phyloP scores from a whole-genome alignment of 306 rosid genomes.

The Astragalus membranaceus region DNA sequence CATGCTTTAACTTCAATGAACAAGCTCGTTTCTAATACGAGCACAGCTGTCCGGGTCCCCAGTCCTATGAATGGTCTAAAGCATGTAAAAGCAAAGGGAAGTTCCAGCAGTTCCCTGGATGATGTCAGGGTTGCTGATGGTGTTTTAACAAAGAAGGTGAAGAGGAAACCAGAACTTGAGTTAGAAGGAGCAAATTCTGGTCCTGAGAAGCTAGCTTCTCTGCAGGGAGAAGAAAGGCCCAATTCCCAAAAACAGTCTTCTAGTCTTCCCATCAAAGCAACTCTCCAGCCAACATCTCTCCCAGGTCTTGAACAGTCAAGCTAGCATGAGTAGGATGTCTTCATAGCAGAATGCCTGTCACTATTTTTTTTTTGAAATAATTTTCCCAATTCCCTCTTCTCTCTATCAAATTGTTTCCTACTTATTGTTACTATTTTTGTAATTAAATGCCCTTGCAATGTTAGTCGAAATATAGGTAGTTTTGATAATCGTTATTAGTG shows the following conservation, averaged over 20 bases:
- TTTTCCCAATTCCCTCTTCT: neutral
- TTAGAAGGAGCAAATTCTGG: slow-evolving; percentile 49
- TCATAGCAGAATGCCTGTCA: slow-evolving; percentile 32
- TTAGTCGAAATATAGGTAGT: slow-evolving; percentile 44
- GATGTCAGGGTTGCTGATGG: slow-evolving; percentile 58
- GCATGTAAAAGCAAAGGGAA: slow-evolving; percentile 68
- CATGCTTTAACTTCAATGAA: slow-evolving; percentile 35
- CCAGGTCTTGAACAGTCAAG: slow-evolving; percentile 81
- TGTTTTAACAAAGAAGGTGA: slow-evolving; percentile 54
- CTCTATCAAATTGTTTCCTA: slow-evolving; percentile 21
- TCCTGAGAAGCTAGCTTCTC: slow-evolving; percentile 46
- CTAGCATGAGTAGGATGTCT: slow-evolving; percentile 51
- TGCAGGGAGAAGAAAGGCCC: slow-evolving; percentile 66
- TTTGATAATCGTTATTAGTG: slow-evolving; percentile 26
- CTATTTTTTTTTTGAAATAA: slow-evolving; percentile 2
- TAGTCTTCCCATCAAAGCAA: slow-evolving; percentile 47
- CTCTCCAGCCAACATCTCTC: slow-evolving; percentile 47
- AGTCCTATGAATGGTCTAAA: slow-evolving; percentile 49
- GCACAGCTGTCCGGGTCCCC: slow-evolving; percentile 41
- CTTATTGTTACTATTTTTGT: slow-evolving; percentile 54
- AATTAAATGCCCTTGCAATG: slow-evolving; percentile 47
- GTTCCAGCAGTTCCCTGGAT: slow-evolving; percentile 48
- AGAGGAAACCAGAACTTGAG: slow-evolving; percentile 73
- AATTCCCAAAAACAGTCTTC: slow-evolving; percentile 57
- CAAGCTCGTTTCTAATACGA: slow-evolving; percentile 41